Evolutionary conservation across 495 filamentous ascomycete species (phyloP).

Genomic region (Aspergillus asperescens): DNA sequence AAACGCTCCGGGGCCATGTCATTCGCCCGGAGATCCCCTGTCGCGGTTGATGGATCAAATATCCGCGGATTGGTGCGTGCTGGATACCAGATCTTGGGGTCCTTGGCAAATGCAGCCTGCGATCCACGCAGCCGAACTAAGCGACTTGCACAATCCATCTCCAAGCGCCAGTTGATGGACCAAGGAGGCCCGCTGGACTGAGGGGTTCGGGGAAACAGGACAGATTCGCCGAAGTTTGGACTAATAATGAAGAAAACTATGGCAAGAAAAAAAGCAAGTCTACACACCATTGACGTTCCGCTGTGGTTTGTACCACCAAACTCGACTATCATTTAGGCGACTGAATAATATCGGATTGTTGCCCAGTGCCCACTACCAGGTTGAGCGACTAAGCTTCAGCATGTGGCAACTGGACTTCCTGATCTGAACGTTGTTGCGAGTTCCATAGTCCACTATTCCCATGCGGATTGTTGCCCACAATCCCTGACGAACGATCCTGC

Average conservation of each 20-base stretch:
- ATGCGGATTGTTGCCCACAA: not conserved
- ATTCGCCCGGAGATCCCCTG: too few relatives aligned
- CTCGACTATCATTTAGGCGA: not conserved
- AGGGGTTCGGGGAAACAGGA: not conserved
- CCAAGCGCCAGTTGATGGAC: too few relatives aligned
- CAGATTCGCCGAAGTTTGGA: not conserved
- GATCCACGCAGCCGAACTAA: not conserved
- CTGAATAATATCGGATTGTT: not conserved
- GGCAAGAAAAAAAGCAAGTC: not conserved
- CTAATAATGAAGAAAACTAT: not conserved
- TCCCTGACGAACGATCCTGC: slow-evolving; percentile 1
- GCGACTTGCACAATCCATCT: too few relatives aligned
- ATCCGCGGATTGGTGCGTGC: not conserved
- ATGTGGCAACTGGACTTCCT: not conserved
- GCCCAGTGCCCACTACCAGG: not conserved
- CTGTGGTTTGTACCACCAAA: not conserved
- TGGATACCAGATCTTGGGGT: not conserved
- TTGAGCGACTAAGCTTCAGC: not conserved
- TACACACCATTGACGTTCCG: not conserved
- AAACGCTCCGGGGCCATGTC: not conserved
- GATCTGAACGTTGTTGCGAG: not conserved
- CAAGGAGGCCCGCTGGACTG: not conserved
- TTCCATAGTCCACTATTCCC: not conserved
- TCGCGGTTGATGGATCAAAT: not conserved
- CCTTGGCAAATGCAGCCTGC: not conserved